Evolutionary conservation across 495 filamentous ascomycete genomes (phyloP), one percentile per base, ranked within the genome.

Genomic region (Aspergillus funiculosus): DNA sequence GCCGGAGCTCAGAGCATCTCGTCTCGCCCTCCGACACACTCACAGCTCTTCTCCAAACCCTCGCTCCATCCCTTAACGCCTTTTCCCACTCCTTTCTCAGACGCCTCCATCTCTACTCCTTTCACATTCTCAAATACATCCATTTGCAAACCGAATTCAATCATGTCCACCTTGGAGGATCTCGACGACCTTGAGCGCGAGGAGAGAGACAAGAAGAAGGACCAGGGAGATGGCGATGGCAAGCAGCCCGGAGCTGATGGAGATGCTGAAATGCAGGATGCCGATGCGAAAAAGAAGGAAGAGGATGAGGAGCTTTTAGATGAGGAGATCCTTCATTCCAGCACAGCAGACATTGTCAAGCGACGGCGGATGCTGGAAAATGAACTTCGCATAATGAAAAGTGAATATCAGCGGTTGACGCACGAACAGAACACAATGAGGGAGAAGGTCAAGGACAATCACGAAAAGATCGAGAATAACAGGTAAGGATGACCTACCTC

Each of bases 381-480:
- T 66, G 92, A 98, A 65, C 81, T 90, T 58, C 80, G 92, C 46
- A 95, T 98, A 66, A 97, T 97, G 92, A 91, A 83, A 77, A 94
- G 88, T 78, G 92, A 98, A 68, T 88, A 78, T 60, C 88, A 95
- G 66, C 83, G 92, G 56, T 76, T 98, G 73, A 83, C 83, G 54
- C 92, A 97, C 58, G 92, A 98, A 70, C 94, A 94, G 72, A 78
- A 81, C 41, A 79, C 83, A 47, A 98, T 97, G 92, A 77, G 80
- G 46, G 94, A 98, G 62, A 96, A 95, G 76, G 95, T 97, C 62
- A 97, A 96, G 77, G 92, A 98, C 61, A 98, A 98, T 58, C 68
- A 85, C 57, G 92, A 98, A 52, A 98, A 97, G 80, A 97, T 98
- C 49, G 90, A 94, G 48, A 98, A 98, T 65, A 98, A 98, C 67